Evolutionary conservation across 495 filamentous ascomycete genomes (phyloP), one percentile per base, ranked within the genome.

Genomic region (Oidiodendron maius): DNA sequence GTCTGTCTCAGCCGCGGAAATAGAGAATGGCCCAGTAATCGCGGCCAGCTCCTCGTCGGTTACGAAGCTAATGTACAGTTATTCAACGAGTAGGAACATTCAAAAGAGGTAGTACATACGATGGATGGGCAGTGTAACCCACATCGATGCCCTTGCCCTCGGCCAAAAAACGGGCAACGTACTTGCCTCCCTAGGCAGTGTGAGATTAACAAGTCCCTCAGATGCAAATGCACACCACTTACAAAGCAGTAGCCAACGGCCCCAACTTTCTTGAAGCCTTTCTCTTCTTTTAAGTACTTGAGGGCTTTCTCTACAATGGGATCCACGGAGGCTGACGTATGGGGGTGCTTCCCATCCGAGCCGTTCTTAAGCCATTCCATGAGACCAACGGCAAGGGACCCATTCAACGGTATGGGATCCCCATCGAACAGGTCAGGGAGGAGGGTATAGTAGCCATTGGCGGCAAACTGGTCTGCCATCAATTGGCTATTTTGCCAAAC

Each of bases 1-100:
- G 62, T 96, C 90, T 32, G 76, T 84, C 70, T 91, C 87, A 75
- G 71, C 84, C 49, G 88, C 87, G 30, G 84, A 72, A 59, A 95
- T 90, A 34, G 81, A 78, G 2, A 93, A 63, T 17, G 89, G 89
- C 1, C 79, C 84, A 46, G 70, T 64, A 58, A 93, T 82, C 32
- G 76, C 79, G 37, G 71, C 71, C 23, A 94, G 71, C 67, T 95
- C 90, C 21, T 88, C 84, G 62, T 83, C 72, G 15, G 83, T 78
- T 32, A 91, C 77, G 53, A 89, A 88, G 3, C 73, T 75, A 22
- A 2, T 15, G 3, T n/a, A n/a, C n/a, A n/a, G n/a, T n/a, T n/a
- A n/a, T n/a, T n/a, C n/a, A n/a, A n/a, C n/a, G n/a, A n/a, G n/a
- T n/a, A n/a, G n/a, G n/a, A n/a, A n/a, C n/a, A n/a, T n/a, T n/a